phyloP scores from a whole-genome alignment of 2,329 filamentous ascomycete genomes.

The Trichoderma afroharzianum region DNA sequence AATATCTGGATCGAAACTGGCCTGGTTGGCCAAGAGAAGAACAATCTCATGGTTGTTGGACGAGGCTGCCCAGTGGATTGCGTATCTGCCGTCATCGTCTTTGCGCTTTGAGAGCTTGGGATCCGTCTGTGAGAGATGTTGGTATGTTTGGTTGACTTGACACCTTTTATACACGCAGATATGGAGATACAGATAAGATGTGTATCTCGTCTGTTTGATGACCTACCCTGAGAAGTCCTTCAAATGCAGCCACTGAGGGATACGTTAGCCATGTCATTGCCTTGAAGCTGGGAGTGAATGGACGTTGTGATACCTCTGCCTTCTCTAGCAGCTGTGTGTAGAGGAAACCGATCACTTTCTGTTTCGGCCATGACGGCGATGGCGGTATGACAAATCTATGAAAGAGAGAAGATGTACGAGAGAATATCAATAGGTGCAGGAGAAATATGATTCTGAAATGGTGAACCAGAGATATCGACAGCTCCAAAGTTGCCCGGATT shows the following conservation, averaged over 20 bases:
- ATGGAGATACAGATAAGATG: neutral
- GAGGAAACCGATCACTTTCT: slow-evolving; percentile 64
- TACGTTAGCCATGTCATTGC: neutral
- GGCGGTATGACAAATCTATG: neutral
- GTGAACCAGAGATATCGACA: neutral
- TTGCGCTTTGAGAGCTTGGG: slow-evolving; percentile 67
- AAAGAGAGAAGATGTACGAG: neutral
- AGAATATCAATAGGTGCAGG: neutral
- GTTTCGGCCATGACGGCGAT: slow-evolving; percentile 29
- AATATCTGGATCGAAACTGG: slow-evolving; percentile 78
- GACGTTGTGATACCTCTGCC: slow-evolving; percentile 63
- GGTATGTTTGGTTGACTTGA: neutral
- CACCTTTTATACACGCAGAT: neutral
- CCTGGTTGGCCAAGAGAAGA: slow-evolving; percentile 64
- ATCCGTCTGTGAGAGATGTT: slow-evolving; percentile 56
- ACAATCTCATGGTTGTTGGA: slow-evolving; percentile 76
- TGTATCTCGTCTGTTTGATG: neutral
- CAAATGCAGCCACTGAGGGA: slow-evolving; percentile 60
- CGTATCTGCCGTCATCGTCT: slow-evolving; percentile 84
- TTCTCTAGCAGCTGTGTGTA: slow-evolving; percentile 83
- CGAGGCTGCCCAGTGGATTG: slow-evolving; percentile 91
- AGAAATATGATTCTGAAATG: neutral
- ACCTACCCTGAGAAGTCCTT: slow-evolving; percentile 49
- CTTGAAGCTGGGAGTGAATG: neutral
- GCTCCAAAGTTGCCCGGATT: neutral